Conservation (phyloP, 192 early-diverging fungal genomes). For the Martensiomyces pterosporus region DNA sequence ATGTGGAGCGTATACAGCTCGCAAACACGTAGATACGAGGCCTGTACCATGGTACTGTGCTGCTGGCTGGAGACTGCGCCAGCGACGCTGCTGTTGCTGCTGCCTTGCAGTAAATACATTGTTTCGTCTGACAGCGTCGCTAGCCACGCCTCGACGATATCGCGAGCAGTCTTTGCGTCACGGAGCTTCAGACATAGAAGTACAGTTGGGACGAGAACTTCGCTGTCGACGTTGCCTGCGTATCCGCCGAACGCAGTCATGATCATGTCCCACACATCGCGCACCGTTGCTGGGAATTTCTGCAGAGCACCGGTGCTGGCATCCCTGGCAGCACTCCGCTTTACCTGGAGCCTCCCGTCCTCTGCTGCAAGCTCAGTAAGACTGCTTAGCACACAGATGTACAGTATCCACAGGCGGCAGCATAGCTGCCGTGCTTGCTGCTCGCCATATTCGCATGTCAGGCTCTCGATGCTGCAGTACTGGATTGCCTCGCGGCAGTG, state of each 20-base stretch:
- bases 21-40: slow-evolving; percentile 46
- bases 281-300: slow-evolving; percentile 25
- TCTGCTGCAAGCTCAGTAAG: slow-evolving; percentile 32
- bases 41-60: slow-evolving; percentile 32
- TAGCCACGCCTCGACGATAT: slow-evolving; percentile 47
- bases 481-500: slow-evolving; percentile 28
- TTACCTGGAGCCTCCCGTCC: slow-evolving; percentile 25
- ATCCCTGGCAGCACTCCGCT: background rate
- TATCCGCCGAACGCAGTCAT: slow-evolving; percentile 38
- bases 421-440: slow-evolving; percentile 46
- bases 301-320: background rate
- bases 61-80: slow-evolving; percentile 10
- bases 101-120: slow-evolving; percentile 21
- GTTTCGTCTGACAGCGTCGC: slow-evolving; percentile 41
- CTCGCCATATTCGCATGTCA: slow-evolving; percentile 31
- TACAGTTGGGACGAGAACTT: slow-evolving; percentile 44
- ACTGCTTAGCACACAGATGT: slow-evolving; percentile 49
- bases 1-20: slow-evolving; percentile 48
- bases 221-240: slow-evolving; percentile 44
- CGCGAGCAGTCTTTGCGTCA: slow-evolving; percentile 38
- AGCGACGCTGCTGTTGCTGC: background rate
- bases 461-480: slow-evolving; percentile 32
- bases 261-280: slow-evolving; percentile 34
- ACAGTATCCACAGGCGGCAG: slow-evolving; percentile 47
- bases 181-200: slow-evolving; percentile 49